These are phyloP conservation scores for Rosa chinensis DNA, from an alignment of 306 rosid species.

Conservation along the genomic window DNA sequence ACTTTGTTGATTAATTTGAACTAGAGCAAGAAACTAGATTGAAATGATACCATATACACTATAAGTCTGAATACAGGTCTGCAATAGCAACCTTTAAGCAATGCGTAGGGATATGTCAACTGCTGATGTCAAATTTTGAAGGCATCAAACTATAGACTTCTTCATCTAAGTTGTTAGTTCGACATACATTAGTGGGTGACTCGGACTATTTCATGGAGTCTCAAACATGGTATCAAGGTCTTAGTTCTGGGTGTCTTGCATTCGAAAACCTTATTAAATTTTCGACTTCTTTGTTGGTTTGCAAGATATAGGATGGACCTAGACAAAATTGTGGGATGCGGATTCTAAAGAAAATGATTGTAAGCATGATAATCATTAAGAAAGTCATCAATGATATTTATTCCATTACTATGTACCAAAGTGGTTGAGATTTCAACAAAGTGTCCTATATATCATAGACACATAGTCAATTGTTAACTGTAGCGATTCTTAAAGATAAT, in stretches of 20 bases:
- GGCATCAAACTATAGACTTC: not conserved
- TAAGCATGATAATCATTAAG: not conserved
- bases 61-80: not conserved
- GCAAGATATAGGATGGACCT: not conserved
- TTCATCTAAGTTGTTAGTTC: not conserved
- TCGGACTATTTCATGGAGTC: not conserved
- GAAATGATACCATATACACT: not conserved
- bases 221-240: not conserved
- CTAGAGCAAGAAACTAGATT: not conserved
- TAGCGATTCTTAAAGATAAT: not conserved
- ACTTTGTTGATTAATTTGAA: not conserved
- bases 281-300: not conserved
- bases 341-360: slow-evolving; percentile 23
- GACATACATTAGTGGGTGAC: not conserved
- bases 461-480: not conserved
- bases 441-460: not conserved
- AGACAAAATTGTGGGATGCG: slow-evolving; percentile 1
- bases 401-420: slow-evolving; percentile 3
- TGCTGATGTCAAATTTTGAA: not conserved
- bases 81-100: not conserved
- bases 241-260: not conserved
- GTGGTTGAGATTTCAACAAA: slow-evolving; percentile 7
- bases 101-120: not conserved
- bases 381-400: slow-evolving; percentile 13
- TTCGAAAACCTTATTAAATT: not conserved